phyloP scores from a whole-genome alignment of 139 green algal genomes.

The Coccomyxa sp. region DNA sequence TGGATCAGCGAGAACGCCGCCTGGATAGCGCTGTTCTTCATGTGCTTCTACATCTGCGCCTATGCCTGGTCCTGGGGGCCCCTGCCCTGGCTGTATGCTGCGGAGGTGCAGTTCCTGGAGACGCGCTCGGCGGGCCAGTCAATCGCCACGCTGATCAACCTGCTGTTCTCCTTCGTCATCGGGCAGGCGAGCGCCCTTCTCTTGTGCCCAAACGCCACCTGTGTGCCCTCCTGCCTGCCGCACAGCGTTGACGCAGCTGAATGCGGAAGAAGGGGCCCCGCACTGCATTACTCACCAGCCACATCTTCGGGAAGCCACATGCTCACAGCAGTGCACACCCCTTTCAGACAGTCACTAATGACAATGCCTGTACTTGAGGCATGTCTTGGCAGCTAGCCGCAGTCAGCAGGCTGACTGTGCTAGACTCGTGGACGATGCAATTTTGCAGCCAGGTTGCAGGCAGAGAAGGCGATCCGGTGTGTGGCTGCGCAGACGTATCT shows the following conservation, averaged over 20 bases:
- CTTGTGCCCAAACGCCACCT: slow-evolving; percentile 36
- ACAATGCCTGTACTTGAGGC: background rate
- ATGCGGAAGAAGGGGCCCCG: background rate
- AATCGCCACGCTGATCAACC: slow-evolving; percentile 51
- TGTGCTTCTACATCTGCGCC: slow-evolving; percentile 36
- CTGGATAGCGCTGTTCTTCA: slow-evolving; percentile 23
- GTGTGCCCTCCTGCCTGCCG: background rate
- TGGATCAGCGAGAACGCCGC: slow-evolving; percentile 11
- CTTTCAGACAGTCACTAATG: background rate
- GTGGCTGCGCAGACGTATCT: slow-evolving; percentile 14
- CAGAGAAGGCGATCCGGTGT: background rate
- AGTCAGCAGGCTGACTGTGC: background rate
- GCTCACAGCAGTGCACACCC: too few relatives aligned
- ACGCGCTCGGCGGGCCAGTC: slow-evolving; percentile 37
- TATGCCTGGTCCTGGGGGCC: slow-evolving; percentile 71
- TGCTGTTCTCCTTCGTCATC: slow-evolving; percentile 65
- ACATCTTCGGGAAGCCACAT: background rate
- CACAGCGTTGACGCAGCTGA: background rate
- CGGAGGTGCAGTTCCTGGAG: slow-evolving; percentile 54
- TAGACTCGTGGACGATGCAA: background rate
- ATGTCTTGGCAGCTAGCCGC: background rate
- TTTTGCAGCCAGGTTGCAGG: background rate
- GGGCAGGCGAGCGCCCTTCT: slow-evolving; percentile 50
- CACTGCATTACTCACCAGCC: background rate
- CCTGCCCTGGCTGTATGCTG: slow-evolving; percentile 65